Conservation (phyloP, 352 stramenopile genomes). For the Phytophthora pluvialis region DNA sequence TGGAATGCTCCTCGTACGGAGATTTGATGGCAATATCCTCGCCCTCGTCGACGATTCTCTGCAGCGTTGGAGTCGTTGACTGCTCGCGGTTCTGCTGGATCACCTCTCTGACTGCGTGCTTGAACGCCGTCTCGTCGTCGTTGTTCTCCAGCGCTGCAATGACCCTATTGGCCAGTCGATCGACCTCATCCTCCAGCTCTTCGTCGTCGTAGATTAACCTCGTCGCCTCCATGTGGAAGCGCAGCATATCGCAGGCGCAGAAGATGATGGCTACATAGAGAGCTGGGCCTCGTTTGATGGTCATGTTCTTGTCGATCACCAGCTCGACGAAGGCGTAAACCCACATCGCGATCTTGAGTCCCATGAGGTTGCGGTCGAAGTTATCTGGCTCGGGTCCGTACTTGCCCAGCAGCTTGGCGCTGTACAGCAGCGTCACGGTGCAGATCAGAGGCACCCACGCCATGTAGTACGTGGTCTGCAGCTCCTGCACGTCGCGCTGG, state of each 20-base stretch:
- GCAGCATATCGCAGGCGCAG: slow-evolving; percentile 55
- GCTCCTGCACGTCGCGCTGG: slow-evolving; percentile 53
- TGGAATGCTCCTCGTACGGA: slow-evolving; percentile 8
- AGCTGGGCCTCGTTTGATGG: slow-evolving; percentile 53
- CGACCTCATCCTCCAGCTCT: slow-evolving; percentile 52
- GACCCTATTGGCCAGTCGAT: slow-evolving; percentile 45
- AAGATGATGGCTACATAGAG: slow-evolving; percentile 61
- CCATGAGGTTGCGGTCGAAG: slow-evolving; percentile 58
- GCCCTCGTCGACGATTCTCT: not conserved
- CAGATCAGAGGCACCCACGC: slow-evolving; percentile 55
- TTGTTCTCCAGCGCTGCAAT: slow-evolving; percentile 37
- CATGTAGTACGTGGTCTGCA: slow-evolving; percentile 57
- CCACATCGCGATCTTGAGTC: slow-evolving; percentile 59
- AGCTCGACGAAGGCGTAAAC: slow-evolving; percentile 51
- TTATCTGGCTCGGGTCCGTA: slow-evolving; percentile 49
- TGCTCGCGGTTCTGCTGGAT: slow-evolving; percentile 35
- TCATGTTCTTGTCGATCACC: slow-evolving; percentile 59
- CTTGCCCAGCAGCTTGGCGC: slow-evolving; percentile 39
- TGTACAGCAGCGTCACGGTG: slow-evolving; percentile 44
- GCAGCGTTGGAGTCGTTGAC: slow-evolving; percentile 15
- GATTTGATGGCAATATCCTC: slow-evolving; percentile 9
- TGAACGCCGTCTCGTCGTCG: slow-evolving; percentile 44
- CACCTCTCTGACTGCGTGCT: slow-evolving; percentile 40
- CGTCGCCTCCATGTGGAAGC: slow-evolving; percentile 62
- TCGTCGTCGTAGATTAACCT: slow-evolving; percentile 61